phyloP scores from a whole-genome alignment of 2,329 filamentous ascomycete genomes.

The Cytospora leucostoma region DNA sequence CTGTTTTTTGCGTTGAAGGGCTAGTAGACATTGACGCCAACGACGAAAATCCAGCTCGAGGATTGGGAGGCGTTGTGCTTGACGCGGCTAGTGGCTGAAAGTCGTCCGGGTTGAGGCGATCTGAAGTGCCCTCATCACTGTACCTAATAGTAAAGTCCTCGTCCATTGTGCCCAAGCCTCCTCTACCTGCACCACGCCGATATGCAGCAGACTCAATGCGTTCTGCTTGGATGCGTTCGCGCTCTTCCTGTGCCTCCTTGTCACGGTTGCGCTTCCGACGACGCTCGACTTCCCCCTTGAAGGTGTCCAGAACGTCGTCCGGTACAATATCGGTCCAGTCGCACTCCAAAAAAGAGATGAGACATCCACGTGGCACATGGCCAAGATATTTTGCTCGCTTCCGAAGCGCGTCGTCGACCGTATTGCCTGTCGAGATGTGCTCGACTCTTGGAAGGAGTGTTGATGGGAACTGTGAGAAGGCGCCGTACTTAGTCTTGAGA shows the following conservation, averaged over 20 bases:
- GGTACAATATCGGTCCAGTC: conserved; percentile 92
- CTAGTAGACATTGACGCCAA: conserved; percentile 80
- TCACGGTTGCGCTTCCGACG: conserved; percentile 77
- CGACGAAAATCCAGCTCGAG: conserved; percentile 63
- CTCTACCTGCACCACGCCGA: conserved; percentile 49
- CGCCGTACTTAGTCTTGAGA: conserved; percentile 82
- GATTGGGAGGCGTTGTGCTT: conserved; percentile 57
- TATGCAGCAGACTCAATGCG: conserved; percentile 73
- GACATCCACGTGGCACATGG: conserved; percentile 86
- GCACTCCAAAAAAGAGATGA: conserved; percentile 88
- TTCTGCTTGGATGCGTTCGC: conserved; percentile 80
- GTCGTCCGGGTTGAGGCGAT: conserved; percentile 56
- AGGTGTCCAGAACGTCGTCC: conserved; percentile 71
- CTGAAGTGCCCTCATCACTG: conserved; percentile 36
- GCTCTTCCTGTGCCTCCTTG: conserved; percentile 83
- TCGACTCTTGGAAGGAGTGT: conserved; percentile 86
- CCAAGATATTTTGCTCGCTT: conserved; percentile 84
- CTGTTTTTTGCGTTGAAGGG: conserved; percentile 73
- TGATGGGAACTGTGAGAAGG: conserved; percentile 79
- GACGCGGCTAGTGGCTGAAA: conserved; percentile 63
- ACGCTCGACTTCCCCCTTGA: conserved; percentile 74
- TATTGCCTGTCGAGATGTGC: conserved; percentile 83
- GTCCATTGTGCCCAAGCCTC: conserved; percentile 43
- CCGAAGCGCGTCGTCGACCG: conserved; percentile 81
- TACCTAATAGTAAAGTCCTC: conserved; percentile 38